Conservation (phyloP, 176 grass and related monocot genomes). For the Themeda triandra region DNA sequence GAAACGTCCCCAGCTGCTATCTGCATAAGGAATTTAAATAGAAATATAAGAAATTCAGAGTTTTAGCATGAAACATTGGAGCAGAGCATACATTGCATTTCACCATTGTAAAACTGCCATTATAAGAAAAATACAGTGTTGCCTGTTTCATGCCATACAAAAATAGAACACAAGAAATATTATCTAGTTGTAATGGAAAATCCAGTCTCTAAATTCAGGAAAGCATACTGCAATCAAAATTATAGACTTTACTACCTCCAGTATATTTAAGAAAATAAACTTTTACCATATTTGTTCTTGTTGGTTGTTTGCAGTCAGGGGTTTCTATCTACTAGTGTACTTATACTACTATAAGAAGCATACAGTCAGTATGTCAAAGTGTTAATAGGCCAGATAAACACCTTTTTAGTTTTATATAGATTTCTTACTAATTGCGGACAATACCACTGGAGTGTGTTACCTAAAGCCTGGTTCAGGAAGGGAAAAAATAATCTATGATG, state of each 20-base stretch:
- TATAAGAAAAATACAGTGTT: conserved; percentile 10
- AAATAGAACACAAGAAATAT: not conserved
- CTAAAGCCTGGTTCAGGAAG: not conserved
- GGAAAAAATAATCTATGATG: not conserved
- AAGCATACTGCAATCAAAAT: not conserved
- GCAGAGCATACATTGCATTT: conserved; percentile 14
- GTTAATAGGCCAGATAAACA: not conserved
- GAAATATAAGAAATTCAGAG: conserved; percentile 11
- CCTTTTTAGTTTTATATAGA: not conserved
- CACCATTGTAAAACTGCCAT: not conserved
- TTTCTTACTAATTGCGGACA: conserved; percentile 3
- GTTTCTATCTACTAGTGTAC: not conserved
- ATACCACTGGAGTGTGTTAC: not conserved
- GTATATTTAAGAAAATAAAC: not conserved
- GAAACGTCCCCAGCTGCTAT: conserved; percentile 89
- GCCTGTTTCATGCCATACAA: not conserved
- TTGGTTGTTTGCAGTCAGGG: not conserved
- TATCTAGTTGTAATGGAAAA: too few relatives aligned
- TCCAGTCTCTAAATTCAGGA: not conserved
- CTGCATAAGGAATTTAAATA: conserved; percentile 37
- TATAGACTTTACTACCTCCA: not conserved
- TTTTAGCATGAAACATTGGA: not conserved
- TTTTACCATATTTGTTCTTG: not conserved
- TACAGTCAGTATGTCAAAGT: not conserved
- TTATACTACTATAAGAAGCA: not conserved